A percentile compares a stretch with the other conserved stretches of the same genome.
phyloP scores from a whole-genome alignment of 2,329 filamentous ascomycete species.

The Cryphonectria radicalis region DNA sequence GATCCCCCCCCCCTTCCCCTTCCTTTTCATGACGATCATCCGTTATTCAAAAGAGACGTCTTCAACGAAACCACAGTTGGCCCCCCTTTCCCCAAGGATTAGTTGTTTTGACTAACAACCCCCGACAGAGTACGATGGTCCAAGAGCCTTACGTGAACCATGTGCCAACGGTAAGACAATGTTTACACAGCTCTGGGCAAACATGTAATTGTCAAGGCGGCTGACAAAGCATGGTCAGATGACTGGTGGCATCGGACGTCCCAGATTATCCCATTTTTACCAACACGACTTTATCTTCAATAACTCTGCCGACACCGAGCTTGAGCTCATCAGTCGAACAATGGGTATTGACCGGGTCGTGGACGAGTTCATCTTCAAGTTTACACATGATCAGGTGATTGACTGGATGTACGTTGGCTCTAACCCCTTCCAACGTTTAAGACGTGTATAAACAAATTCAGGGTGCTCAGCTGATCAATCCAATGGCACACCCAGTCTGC shows the following conservation, averaged over 20 bases:
- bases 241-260: constrained; percentile 72
- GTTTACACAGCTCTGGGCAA: background rate
- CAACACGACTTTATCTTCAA: constrained; percentile 74
- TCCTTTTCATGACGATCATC: background rate
- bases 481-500: constrained; percentile 43
- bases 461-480: background rate
- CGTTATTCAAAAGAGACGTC: background rate
- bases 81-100: background rate
- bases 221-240: constrained; percentile 41
- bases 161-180: constrained; percentile 63
- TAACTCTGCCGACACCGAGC: constrained; percentile 68
- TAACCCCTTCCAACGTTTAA: background rate
- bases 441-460: background rate
- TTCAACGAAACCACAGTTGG: background rate
- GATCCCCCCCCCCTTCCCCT: too few relatives aligned
- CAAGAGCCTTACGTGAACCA: constrained; percentile 66
- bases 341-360: constrained; percentile 73
- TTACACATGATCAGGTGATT: constrained; percentile 65
- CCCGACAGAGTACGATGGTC: constrained; percentile 44
- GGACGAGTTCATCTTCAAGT: constrained; percentile 70
- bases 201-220: background rate
- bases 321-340: constrained; percentile 74
- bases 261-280: constrained; percentile 69
- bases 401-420: constrained; percentile 67
- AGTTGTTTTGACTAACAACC: background rate